A percentile compares a stretch with the other conserved stretches of the same genome.
phyloP scores from a whole-genome alignment of 2,329 filamentous ascomycete species.

The Lithohypha guttulata region DNA sequence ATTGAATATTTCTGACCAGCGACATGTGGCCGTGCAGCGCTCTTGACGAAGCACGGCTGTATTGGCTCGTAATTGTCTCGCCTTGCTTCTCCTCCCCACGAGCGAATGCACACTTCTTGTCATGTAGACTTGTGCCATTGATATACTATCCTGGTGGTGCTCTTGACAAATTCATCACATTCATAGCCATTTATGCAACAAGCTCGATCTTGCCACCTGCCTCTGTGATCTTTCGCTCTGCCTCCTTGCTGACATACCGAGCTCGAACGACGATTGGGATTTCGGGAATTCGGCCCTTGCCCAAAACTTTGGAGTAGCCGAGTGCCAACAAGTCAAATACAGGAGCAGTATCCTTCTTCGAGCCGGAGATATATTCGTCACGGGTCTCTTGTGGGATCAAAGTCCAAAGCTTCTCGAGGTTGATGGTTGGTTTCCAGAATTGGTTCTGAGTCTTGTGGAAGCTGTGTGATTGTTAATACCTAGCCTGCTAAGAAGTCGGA shows the following conservation, averaged over 20 bases:
- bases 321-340: slow-evolving; percentile 95
- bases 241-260: slow-evolving; percentile 88
- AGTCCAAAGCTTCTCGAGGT: slow-evolving; percentile 98
- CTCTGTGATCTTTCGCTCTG: slow-evolving; percentile 98
- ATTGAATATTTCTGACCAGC: too few relatives aligned
- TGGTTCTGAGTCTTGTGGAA: slow-evolving; percentile 95
- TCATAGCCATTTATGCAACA: slow-evolving; percentile 79
- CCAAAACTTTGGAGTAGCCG: slow-evolving; percentile 97
- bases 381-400: slow-evolving; percentile 88
- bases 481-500: background rate
- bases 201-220: slow-evolving; percentile 93
- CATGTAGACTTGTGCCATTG: too few relatives aligned
- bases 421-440: slow-evolving; percentile 98
- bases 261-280: slow-evolving; percentile 91
- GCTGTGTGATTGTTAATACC: slow-evolving; percentile 20
- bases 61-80: too few relatives aligned
- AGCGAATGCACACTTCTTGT: too few relatives aligned
- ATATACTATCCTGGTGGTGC: too few relatives aligned
- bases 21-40: too few relatives aligned
- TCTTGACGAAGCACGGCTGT: too few relatives aligned
- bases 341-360: slow-evolving; percentile 84
- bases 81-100: too few relatives aligned
- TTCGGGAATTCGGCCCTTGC: slow-evolving; percentile 91
- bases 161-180: too few relatives aligned
- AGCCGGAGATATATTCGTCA: slow-evolving; percentile 71